Evolutionary conservation across 805 yeast species (phyloP).

Genomic region (Lipomyces orientalis): DNA sequence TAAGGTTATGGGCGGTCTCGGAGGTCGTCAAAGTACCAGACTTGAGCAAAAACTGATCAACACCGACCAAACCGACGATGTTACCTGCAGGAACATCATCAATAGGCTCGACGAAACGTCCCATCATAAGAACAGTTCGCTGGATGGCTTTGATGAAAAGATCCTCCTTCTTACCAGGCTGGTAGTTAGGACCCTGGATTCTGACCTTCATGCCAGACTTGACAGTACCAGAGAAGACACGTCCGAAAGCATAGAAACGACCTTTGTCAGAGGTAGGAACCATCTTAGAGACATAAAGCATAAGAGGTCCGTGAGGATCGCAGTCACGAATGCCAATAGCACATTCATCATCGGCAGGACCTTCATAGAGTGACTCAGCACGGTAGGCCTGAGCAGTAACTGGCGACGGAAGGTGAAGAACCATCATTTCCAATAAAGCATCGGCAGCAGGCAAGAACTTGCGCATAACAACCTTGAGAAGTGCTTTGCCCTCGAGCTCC

Average conservation of each 20-base stretch:
- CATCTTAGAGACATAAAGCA: slow-evolving; percentile 99
- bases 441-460: slow-evolving; percentile 99
- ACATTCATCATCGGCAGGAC: slow-evolving; percentile 88
- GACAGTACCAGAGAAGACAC: slow-evolving; percentile 99
- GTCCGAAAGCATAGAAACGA: slow-evolving; percentile 99
- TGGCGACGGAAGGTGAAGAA: slow-evolving; percentile 98
- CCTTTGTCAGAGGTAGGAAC: slow-evolving; percentile 99
- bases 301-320: slow-evolving; percentile 97
- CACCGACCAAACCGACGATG: slow-evolving; percentile 99
- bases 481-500: slow-evolving; percentile 98
- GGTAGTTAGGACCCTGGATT: slow-evolving; percentile 99
- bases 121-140: slow-evolving; percentile 99
- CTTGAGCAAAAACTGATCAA: slow-evolving; percentile 98
- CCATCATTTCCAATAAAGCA: slow-evolving; percentile 98
- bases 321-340: slow-evolving; percentile 95
- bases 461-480: slow-evolving; percentile 98
- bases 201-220: slow-evolving; percentile 98
- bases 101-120: slow-evolving; percentile 96
- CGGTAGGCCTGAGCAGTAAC: slow-evolving; percentile 99
- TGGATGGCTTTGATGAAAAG: slow-evolving; percentile 95
- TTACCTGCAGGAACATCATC: slow-evolving; percentile 99
- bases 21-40: slow-evolving; percentile 98
- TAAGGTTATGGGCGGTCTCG: slow-evolving; percentile 98
- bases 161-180: slow-evolving; percentile 98
- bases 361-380: slow-evolving; percentile 99